Base-by-base conservation (phyloP, 345 rosid genomes). In the Leavenworthia alabamica region DNA sequence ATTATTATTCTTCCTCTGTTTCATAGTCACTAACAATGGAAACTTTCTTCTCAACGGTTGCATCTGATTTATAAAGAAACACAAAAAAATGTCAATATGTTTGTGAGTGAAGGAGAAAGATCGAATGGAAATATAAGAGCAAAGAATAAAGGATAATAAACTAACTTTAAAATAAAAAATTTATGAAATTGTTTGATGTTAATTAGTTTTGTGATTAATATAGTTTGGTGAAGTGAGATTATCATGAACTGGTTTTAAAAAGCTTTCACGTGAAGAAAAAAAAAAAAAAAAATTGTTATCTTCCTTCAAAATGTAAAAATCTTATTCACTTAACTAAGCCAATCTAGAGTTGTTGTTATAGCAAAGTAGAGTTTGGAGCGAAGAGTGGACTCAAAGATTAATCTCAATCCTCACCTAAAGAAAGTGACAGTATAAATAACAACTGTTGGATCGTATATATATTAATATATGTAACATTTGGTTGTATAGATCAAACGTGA, bases 1-100 rank as follows among this genome's bases (percentile, higher is more conserved):
- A 45, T 86, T 83, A 73, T 72, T 83, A 75, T 58, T 82, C 51
- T 85, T 90, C 20, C 83, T 80, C 62, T 83, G 85, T 77, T 86
- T 90, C 97, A 90, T 90, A 13, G 78, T 71, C 0, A 71, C 17
- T 16, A 83, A 62, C 22, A 76, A 73, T 49, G 82, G 79, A 3
- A 60, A 36, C 63, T 86, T 86, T 26, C 85, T 79, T 57, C 85
- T 78, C 47, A 57, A 51, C 1, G 79, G 82, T 71, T 78, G 83
- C 96, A 89, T 85, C 49, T 76, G 47, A 49, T 12, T 28, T 36
- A 28, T n/a, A 12, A 24, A 22, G 24, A 33, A 12, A 31, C 2
- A 55, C 23, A 50, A 54, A 35, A 60, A 65, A 42, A 24, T 63
- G 11, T 40, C 51, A 55, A 42, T 22, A 68, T 68, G 66, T 58